Evolutionary conservation across 1,139 yeast species (phyloP).

Genomic region (Scheffersomyces lignicola): DNA sequence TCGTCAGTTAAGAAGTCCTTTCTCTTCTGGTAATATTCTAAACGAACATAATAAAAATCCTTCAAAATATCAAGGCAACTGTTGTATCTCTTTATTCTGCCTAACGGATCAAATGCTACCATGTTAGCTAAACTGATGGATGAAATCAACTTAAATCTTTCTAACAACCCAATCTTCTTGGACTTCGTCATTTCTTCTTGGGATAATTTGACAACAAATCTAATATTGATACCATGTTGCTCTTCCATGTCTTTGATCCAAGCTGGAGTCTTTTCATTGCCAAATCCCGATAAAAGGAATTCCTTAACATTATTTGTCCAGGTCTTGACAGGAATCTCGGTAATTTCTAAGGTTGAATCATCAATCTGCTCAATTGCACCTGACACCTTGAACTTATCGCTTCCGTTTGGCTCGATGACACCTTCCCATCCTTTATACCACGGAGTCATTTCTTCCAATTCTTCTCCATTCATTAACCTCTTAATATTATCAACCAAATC

Average conservation of each 20-base stretch:
- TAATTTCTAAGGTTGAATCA: slow-evolving; percentile 77
- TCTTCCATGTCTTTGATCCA: slow-evolving; percentile 97
- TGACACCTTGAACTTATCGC: slow-evolving; percentile 68
- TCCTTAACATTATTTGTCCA: slow-evolving; percentile 95
- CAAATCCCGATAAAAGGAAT: slow-evolving; percentile 73
- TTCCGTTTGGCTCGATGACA: slow-evolving; percentile 58
- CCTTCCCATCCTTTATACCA: slow-evolving; percentile 99
- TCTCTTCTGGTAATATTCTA: slow-evolving; percentile 88
- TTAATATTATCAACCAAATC: slow-evolving; percentile 78
- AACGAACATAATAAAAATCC: slow-evolving; percentile 83
- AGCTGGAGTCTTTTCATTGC: slow-evolving; percentile 66
- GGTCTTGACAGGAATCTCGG: slow-evolving; percentile 88
- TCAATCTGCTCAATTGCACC: slow-evolving; percentile 85
- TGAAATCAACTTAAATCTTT: slow-evolving; percentile 75
- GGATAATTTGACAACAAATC: slow-evolving; percentile 72
- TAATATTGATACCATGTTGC: slow-evolving; percentile 81
- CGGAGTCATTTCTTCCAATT: slow-evolving; percentile 73
- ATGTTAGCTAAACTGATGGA: slow-evolving; percentile 75
- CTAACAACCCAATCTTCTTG: slow-evolving; percentile 70
- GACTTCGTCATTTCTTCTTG: slow-evolving; percentile 85
- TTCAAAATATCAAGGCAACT: slow-evolving; percentile 72
- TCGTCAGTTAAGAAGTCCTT: slow-evolving; percentile 76
- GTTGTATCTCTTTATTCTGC: slow-evolving; percentile 82
- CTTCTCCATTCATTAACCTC: slow-evolving; percentile 72
- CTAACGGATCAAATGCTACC: slow-evolving; percentile 95